phyloP scores from a whole-genome alignment of 768 basidiomycete species.

The Scleroderma bovista region DNA sequence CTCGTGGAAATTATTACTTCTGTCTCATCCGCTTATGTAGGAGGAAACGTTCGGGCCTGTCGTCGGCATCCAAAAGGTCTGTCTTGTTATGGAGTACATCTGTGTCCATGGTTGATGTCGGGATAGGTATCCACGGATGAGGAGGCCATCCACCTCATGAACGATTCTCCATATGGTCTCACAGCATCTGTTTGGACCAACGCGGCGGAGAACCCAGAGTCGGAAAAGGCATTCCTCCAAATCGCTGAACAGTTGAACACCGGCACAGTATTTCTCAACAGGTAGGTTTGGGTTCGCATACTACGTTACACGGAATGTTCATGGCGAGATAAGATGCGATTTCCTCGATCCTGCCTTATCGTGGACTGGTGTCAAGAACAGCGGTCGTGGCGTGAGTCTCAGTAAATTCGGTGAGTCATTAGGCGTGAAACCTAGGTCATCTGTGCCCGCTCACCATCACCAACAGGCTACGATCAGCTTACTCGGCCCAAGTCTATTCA shows the following conservation, averaged over 20 bases:
- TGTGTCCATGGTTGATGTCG: neutral
- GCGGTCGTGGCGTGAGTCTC: conserved; percentile 85
- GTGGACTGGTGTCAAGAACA: conserved; percentile 94
- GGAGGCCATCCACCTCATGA: conserved; percentile 89
- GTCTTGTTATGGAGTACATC: neutral
- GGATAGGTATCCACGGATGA: conserved; percentile 72
- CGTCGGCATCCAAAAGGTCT: conserved; percentile 87
- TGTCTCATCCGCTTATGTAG: conserved; percentile 27
- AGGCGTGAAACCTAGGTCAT: neutral
- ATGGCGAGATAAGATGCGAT: conserved; percentile 54
- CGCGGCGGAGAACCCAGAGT: conserved; percentile 50
- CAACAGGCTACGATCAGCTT: conserved; percentile 78
- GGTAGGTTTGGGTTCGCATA: conserved; percentile 32
- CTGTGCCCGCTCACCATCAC: neutral
- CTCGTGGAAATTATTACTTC: neutral
- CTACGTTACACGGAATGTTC: neutral
- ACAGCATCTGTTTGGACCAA: conserved; percentile 96
- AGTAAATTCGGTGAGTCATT: conserved; percentile 72
- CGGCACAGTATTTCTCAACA: conserved; percentile 92
- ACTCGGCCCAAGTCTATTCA: conserved; percentile 77
- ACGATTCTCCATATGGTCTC: conserved; percentile 92
- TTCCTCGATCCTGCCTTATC: conserved; percentile 87
- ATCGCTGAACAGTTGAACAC: conserved; percentile 68
- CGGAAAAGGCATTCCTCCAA: conserved; percentile 59
- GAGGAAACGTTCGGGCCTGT: conserved; percentile 93